Evolutionary conservation across 2,329 filamentous ascomycete genomes (phyloP).

Genomic region (Fusarium sacchari): DNA sequence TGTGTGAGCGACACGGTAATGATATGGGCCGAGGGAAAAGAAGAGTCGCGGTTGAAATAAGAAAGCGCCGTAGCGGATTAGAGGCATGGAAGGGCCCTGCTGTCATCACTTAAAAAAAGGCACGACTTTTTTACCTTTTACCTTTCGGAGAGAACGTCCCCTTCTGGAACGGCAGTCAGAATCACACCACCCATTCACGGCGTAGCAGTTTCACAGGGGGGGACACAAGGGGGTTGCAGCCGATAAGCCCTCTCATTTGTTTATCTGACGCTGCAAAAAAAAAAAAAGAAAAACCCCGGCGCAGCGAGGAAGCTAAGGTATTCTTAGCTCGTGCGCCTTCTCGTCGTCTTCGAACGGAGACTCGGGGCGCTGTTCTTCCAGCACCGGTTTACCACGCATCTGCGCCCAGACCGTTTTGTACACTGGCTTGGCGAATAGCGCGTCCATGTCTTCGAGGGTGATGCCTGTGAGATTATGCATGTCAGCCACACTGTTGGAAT

Average conservation of each 20-base stretch:
- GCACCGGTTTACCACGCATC: constrained; percentile 31
- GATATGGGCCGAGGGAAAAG: background rate
- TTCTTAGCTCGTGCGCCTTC: constrained; percentile 35
- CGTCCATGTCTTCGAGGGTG: constrained; percentile 60
- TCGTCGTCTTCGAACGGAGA: constrained; percentile 36
- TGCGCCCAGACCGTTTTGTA: constrained; percentile 48
- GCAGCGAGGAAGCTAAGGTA: constrained; percentile 19
- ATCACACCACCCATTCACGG: constrained; percentile 17
- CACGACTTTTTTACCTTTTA: background rate
- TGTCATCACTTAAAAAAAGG: constrained; percentile 25
- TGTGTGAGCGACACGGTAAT: background rate
- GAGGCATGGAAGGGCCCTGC: constrained; percentile 11
- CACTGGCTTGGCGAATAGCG: constrained; percentile 45
- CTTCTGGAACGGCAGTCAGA: constrained; percentile 29
- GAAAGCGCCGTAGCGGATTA: background rate
- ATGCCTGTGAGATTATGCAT: constrained; percentile 41
- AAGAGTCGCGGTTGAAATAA: constrained; percentile 14
- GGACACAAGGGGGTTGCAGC: constrained; percentile 4
- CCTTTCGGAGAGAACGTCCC: background rate
- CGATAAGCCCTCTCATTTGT: constrained; percentile 12
- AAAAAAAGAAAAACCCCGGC: constrained; percentile 2
- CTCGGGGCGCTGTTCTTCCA: constrained; percentile 33
- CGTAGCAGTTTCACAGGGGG: background rate
- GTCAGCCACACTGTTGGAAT: constrained; percentile 6
- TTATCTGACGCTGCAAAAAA: constrained; percentile 22